These are phyloP conservation scores for Huiozyma naganishii DNA, from an alignment of 805 yeast genomes.

Conservation along the genomic window DNA sequence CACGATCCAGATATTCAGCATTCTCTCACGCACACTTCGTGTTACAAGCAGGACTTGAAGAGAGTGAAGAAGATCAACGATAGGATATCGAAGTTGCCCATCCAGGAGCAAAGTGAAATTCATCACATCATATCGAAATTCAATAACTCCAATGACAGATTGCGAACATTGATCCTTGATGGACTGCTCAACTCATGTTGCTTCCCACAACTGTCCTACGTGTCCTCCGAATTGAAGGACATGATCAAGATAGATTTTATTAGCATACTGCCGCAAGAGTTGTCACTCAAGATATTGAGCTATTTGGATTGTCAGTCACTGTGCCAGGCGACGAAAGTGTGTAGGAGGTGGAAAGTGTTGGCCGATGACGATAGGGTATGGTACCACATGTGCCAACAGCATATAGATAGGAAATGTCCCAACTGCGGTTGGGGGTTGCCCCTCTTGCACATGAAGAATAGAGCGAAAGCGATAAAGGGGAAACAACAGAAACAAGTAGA, in stretches of 20 bases:
- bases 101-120: constrained; percentile 61
- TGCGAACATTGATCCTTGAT: constrained; percentile 65
- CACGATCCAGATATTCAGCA: constrained; percentile 84
- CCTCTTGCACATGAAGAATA: constrained; percentile 68
- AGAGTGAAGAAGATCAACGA: constrained; percentile 23
- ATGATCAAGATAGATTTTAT: constrained; percentile 85
- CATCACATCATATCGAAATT: constrained; percentile 78
- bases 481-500: constrained; percentile 1
- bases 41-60: constrained; percentile 20
- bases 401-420: constrained; percentile 93
- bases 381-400: constrained; percentile 98
- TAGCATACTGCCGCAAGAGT: constrained; percentile 72
- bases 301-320: constrained; percentile 89
- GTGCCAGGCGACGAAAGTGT: constrained; percentile 89
- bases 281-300: constrained; percentile 74
- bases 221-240: constrained; percentile 67
- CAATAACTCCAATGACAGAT: constrained; percentile 56
- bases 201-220: constrained; percentile 84
- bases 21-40: constrained; percentile 18
- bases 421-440: constrained; percentile 99
- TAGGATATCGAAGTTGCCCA: constrained; percentile 36
- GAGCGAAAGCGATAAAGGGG: constrained; percentile 34
- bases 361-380: constrained; percentile 97
- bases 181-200: constrained; percentile 87
- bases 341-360: constrained; percentile 70